These are phyloP conservation scores for Botrytis galanthina DNA, from an alignment of 2,329 filamentous ascomycete genomes.

Conservation along the genomic window DNA sequence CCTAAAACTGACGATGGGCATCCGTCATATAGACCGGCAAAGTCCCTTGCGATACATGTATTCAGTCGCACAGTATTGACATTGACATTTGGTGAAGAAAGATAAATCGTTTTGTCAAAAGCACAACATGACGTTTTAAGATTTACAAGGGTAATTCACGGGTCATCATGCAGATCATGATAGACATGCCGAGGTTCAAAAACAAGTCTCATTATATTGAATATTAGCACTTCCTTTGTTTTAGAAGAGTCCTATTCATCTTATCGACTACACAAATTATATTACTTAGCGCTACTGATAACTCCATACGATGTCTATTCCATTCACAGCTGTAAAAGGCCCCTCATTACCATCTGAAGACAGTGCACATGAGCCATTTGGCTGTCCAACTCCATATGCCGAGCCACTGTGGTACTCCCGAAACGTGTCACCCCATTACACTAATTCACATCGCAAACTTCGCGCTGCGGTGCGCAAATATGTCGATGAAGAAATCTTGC, in stretches of 20 bases:
- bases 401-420: slow-evolving; percentile 39
- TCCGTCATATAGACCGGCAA: too few species aligned
- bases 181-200: neutral
- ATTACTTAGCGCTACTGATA: neutral
- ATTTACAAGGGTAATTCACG: neutral
- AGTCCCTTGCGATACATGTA: neutral
- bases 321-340: neutral
- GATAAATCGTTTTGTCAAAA: neutral
- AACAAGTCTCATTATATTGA: neutral
- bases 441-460: slow-evolving; percentile 56
- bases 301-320: neutral
- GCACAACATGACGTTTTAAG: neutral
- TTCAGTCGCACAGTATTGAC: too few species aligned
- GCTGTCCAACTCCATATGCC: slow-evolving; percentile 35
- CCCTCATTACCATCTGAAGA: neutral
- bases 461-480: slow-evolving; percentile 57
- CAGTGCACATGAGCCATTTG: slow-evolving; percentile 27
- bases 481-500: slow-evolving; percentile 56
- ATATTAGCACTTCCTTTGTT: neutral
- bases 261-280: neutral
- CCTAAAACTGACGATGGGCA: neutral
- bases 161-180: neutral
- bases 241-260: neutral
- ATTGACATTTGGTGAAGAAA: too few species aligned
- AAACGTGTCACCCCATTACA: slow-evolving; percentile 56